Conservation (phyloP, 2,329 filamentous ascomycete species). For the Colletotrichum salicis region DNA sequence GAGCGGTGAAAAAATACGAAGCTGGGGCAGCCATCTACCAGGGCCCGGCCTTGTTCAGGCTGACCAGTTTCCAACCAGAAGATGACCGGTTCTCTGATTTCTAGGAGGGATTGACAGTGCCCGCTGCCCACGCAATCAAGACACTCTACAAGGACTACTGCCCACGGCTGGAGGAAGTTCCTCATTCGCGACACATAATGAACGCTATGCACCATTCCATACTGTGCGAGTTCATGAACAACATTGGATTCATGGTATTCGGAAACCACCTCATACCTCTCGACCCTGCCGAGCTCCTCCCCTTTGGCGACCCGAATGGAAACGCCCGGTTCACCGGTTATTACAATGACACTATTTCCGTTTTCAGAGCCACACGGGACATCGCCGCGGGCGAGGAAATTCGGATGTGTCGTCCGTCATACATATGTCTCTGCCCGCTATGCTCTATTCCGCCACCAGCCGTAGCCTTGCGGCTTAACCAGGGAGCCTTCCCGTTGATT, state of each 20-base stretch:
- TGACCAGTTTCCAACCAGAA: not conserved
- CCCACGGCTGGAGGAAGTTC: not conserved
- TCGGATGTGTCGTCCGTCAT: not conserved
- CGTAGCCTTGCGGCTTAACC: not conserved
- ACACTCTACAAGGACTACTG: not conserved
- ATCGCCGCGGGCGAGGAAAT: not conserved
- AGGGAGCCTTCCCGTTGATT: not conserved
- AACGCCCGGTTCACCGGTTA: not conserved
- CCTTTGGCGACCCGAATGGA: not conserved
- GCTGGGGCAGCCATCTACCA: not conserved
- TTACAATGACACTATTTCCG: not conserved
- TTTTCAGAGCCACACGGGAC: not conserved
- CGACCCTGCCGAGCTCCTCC: not conserved
- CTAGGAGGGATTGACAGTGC: not conserved
- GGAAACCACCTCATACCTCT: not conserved
- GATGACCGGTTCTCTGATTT: not conserved
- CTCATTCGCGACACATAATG: not conserved
- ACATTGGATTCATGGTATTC: not conserved
- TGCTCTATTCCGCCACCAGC: not conserved
- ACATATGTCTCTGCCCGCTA: not conserved
- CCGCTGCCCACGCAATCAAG: not conserved
- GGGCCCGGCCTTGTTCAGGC: not conserved
- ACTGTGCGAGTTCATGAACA: constrained; percentile 7
- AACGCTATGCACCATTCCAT: not conserved
- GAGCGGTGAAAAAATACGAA: not conserved